Evolutionary conservation across 75 land plant species (phyloP), one percentile per base, ranked within the genome.

Genomic region (Pinus taeda): DNA sequence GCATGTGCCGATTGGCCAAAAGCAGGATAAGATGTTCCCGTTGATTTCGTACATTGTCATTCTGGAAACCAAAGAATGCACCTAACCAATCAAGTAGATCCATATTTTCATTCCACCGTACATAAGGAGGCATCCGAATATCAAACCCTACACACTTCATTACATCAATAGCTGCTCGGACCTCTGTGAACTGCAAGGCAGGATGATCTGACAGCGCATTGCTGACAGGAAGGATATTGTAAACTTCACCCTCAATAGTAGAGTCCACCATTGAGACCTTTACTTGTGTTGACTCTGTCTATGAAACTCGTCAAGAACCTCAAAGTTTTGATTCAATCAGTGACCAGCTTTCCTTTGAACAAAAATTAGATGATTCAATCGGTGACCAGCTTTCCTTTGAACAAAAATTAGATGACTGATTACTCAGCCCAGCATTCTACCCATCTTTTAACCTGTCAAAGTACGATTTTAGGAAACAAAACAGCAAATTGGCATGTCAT

Each of bases 51-150:
- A 85, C 85, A 76, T 83, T 85, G 76, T 85, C 85, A 60, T 78
- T 49, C 81, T 85, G 87, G 76, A 85, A 85, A 57, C 87, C 87
- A 79, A 85, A 85, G 58, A 83, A 72, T 22, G 59, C 36, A 20
- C 76, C 80, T 53, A 85, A 79, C 87, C 87, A 85, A 58, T 85
- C 86, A 14, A 85, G 66, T 39, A 85, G 71, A 75, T 85, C 87
- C 74, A 73, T 59, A n/a, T 76, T 74, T 49, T 67, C 17, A 21
- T 70, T 72, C 75, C 63, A 69, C 36, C 6, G 22, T 30, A 33
- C 59, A 56, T 82, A 73, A 36, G 84, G 86, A 53, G 87, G 83
- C 49, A 21, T 33, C 6, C 22, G 24, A 21, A 83, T 59, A 13
- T 72, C 81, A n/a, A 9, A 49, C 8, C 77, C 75, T 42, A 75